phyloP scores from a whole-genome alignment of 495 filamentous ascomycete genomes.

The Penicillium parvum region DNA sequence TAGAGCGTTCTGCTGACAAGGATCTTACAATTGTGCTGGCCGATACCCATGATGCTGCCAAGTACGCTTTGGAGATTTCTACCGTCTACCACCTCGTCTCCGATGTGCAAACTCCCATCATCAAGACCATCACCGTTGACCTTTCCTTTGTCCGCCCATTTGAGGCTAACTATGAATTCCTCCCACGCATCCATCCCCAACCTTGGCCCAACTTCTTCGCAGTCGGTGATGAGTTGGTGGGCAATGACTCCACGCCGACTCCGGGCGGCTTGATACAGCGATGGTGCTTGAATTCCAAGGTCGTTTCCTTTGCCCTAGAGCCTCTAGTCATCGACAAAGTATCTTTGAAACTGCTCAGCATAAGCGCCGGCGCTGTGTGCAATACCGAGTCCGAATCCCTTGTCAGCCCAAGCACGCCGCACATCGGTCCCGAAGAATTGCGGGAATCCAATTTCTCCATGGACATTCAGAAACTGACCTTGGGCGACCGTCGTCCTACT shows the following conservation, averaged over 20 bases:
- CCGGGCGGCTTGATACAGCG: slow-evolving; percentile 68
- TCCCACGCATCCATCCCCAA: slow-evolving; percentile 67
- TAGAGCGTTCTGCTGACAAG: slow-evolving; percentile 46
- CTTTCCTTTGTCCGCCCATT: slow-evolving; percentile 77
- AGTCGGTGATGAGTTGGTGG: slow-evolving; percentile 36
- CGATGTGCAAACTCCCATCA: slow-evolving; percentile 79
- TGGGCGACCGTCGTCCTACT: slow-evolving; percentile 75
- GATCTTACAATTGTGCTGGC: slow-evolving; percentile 31
- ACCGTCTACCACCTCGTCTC: slow-evolving; percentile 72
- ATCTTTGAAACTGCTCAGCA: slow-evolving; percentile 50
- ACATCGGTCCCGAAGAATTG: slow-evolving; percentile 59
- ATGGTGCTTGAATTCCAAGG: slow-evolving; percentile 69
- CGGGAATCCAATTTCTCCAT: slow-evolving; percentile 67
- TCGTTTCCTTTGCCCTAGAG: slow-evolving; percentile 73
- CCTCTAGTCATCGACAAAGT: slow-evolving; percentile 63
- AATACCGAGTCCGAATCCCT: slow-evolving; percentile 37
- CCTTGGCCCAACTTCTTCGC: slow-evolving; percentile 85
- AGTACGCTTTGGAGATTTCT: slow-evolving; percentile 67
- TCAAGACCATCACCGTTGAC: slow-evolving; percentile 60
- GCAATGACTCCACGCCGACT: slow-evolving; percentile 19
- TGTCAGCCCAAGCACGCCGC: slow-evolving; percentile 24
- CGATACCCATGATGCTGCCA: slow-evolving; percentile 47
- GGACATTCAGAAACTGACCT: slow-evolving; percentile 61
- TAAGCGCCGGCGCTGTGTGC: slow-evolving; percentile 52
- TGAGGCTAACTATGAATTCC: slow-evolving; percentile 81